Conservation (phyloP, 257 asterid species). For the Scutellaria barbata region DNA sequence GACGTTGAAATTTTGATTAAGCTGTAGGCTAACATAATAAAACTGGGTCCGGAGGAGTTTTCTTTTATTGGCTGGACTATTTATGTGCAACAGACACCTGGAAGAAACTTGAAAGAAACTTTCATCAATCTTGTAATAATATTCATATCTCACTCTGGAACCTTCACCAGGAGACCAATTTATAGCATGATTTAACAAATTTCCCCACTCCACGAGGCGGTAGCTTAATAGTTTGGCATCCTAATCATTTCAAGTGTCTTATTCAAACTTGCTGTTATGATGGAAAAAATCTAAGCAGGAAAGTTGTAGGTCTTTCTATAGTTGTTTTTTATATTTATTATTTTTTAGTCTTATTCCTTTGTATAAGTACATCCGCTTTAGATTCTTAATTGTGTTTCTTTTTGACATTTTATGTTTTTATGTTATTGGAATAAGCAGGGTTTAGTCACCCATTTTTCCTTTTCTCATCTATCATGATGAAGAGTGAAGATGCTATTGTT, state of each 20-base stretch:
- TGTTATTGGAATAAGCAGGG: constrained; percentile 4
- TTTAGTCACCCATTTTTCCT: not conserved
- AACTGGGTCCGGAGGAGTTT: constrained; percentile 16
- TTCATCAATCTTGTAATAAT: not conserved
- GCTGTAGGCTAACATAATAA: not conserved
- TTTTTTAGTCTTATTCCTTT: not conserved
- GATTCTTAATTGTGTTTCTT: not conserved
- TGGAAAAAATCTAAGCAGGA: too few species aligned
- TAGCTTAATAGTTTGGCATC: constrained; percentile 19
- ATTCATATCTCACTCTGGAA: not conserved
- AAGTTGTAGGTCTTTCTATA: too few species aligned
- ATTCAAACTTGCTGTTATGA: too few species aligned
- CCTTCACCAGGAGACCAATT: not conserved
- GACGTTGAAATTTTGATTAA: constrained; percentile 15
- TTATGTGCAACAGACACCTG: not conserved
- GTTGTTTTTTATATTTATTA: not conserved
- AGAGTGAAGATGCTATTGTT: not conserved
- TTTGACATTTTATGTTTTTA: not conserved
- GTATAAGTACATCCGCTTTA: not conserved
- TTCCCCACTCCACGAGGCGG: constrained; percentile 4
- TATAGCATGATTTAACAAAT: not conserved
- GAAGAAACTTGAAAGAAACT: too few species aligned
- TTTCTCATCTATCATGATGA: constrained; percentile 1
- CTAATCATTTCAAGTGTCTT: not conserved
- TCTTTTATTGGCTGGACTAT: not conserved